These are phyloP conservation scores for Aaosphaeria pasadenensis DNA, from an alignment of 2,329 filamentous ascomycete genomes.

Conservation along the genomic window DNA sequence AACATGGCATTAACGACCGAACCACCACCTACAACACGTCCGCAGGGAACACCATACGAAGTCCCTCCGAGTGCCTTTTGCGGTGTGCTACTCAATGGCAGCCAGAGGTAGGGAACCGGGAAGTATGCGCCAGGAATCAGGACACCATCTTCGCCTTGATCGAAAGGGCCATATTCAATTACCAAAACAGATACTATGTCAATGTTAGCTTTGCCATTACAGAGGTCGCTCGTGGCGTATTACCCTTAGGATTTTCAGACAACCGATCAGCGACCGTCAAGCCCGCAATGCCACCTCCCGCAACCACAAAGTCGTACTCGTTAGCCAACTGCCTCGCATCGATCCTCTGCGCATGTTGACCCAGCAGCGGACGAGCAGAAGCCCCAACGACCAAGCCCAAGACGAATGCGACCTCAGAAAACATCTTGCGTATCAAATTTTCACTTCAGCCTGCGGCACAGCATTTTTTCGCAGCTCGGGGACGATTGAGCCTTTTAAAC, in stretches of 20 bases:
- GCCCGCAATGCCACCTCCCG: slow-evolving; percentile 23
- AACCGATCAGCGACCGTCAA: slow-evolving; percentile 24
- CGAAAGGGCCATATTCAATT: slow-evolving; percentile 25
- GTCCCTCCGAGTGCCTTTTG: slow-evolving; percentile 15
- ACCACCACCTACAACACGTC: slow-evolving; percentile 30
- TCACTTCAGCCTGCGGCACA: too few species aligned
- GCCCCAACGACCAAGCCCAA: neutral
- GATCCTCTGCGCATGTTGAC: slow-evolving; percentile 7
- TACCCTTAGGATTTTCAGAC: slow-evolving; percentile 17
- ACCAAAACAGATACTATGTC: slow-evolving; percentile 21
- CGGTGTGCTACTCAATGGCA: slow-evolving; percentile 14
- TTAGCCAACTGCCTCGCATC: slow-evolving; percentile 5
- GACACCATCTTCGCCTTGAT: slow-evolving; percentile 16
- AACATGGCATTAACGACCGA: slow-evolving; percentile 36
- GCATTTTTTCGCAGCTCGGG: too few species aligned
- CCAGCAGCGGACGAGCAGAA: slow-evolving; percentile 3
- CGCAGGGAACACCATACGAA: slow-evolving; percentile 14
- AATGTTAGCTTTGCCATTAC: neutral
- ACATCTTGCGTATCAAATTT: neutral
- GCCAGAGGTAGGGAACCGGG: slow-evolving; percentile 21
- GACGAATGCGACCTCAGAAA: neutral
- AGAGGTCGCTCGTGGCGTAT: neutral
- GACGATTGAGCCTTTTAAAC: too few species aligned
- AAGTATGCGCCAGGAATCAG: slow-evolving; percentile 19
- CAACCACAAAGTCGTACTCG: slow-evolving; percentile 23